These are phyloP conservation scores for Serendipita indica DNA, from an alignment of 768 basidiomycete species.

Conservation along the genomic window DNA sequence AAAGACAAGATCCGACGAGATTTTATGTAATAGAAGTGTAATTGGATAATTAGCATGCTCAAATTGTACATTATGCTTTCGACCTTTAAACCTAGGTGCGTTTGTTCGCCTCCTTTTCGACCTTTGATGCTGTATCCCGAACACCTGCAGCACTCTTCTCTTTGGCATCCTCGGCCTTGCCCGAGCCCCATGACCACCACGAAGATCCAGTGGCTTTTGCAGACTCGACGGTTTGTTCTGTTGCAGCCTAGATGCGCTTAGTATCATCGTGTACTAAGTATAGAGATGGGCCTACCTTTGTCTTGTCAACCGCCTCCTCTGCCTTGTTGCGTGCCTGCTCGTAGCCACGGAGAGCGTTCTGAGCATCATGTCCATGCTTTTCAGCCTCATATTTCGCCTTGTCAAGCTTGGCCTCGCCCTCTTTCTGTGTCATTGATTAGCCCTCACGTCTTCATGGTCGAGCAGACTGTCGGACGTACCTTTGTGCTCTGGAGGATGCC, in stretches of 20 bases:
- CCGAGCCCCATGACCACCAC: background rate
- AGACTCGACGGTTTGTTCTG: background rate
- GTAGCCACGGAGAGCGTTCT: background rate
- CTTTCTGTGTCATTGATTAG: background rate
- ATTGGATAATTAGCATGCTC: no score
- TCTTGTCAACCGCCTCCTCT: background rate
- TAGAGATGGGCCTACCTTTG: background rate
- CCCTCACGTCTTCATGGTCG: background rate
- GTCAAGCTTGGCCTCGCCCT: background rate
- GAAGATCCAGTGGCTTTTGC: background rate
- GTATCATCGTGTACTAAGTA: background rate
- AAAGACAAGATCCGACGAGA: no score
- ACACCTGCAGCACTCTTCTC: background rate
- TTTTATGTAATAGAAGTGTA: no score
- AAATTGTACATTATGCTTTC: no score
- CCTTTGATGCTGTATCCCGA: background rate
- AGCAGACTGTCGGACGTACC: background rate
- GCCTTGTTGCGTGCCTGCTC: background rate
- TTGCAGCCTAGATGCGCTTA: background rate
- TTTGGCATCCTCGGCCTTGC: constrained; percentile 1
- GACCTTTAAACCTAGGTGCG: no score
- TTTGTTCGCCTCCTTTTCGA: constrained; percentile 2
- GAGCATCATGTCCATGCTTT: background rate
- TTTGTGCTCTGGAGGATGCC: background rate
- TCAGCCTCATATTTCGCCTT: background rate